Conservation (phyloP, 495 filamentous ascomycete genomes). For the Neurospora africana region DNA sequence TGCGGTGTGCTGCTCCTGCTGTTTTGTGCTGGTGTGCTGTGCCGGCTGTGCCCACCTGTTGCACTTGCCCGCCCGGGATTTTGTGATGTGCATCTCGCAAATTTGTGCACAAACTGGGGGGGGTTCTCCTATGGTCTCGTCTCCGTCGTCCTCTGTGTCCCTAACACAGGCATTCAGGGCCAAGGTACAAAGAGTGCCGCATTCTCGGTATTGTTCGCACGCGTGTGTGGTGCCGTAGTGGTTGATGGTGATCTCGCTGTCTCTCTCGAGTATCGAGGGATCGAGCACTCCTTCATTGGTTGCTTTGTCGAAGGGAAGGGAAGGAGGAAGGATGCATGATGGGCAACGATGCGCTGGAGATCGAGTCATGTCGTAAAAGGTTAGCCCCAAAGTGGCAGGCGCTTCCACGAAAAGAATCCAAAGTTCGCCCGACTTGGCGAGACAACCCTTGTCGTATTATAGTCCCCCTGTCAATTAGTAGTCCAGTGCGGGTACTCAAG, state of each 20-base stretch:
- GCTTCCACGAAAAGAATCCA: neutral
- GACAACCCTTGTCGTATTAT: neutral
- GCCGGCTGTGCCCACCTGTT: neutral
- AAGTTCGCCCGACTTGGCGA: neutral
- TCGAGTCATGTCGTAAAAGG: neutral
- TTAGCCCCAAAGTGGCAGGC: neutral
- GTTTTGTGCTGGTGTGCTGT: neutral
- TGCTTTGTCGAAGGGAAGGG: neutral
- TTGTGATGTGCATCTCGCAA: neutral
- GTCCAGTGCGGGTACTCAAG: neutral
- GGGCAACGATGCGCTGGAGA: neutral
- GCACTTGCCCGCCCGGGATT: neutral
- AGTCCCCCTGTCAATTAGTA: neutral
- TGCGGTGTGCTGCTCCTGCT: neutral
- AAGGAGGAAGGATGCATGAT: neutral
- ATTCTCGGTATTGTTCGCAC: neutral
- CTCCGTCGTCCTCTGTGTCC: neutral
- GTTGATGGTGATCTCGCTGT: neutral
- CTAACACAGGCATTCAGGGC: neutral
- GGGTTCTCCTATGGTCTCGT: neutral
- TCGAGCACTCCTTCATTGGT: neutral
- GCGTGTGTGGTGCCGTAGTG: neutral
- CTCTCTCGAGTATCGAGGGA: neutral
- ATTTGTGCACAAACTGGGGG: neutral
- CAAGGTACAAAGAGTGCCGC: neutral